Evolutionary conservation across 805 yeast genomes (phyloP).

Genomic region (Kodamaea hsintzibuensis): DNA sequence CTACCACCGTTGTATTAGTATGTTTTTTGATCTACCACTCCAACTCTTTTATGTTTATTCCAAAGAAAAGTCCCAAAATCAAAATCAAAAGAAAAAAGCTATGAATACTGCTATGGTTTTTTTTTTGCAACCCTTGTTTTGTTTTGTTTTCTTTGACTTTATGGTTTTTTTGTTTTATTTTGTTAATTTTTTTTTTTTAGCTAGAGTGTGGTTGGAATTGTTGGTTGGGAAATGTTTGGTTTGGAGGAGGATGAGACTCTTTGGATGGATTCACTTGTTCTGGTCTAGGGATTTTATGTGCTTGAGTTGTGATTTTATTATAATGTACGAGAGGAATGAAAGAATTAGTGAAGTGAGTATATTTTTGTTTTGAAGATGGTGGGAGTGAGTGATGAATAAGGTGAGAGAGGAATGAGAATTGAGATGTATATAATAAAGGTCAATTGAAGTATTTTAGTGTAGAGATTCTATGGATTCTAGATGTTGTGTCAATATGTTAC

Average conservation of each 20-base stretch:
- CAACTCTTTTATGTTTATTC: not conserved
- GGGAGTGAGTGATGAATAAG: no score
- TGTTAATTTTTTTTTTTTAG: not conserved
- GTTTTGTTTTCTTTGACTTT: not conserved
- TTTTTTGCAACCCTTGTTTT: not conserved
- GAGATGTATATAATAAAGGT: no score
- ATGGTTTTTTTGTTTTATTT: not conserved
- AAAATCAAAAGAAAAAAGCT: not conserved
- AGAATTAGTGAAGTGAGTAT: not conserved
- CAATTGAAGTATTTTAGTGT: no score
- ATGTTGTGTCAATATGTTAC: no score
- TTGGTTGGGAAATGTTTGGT: not conserved
- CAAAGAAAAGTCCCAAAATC: not conserved
- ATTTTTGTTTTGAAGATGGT: no score
- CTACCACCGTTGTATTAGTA: not conserved
- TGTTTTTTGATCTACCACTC: slow-evolving; percentile 1
- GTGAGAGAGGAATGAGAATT: no score
- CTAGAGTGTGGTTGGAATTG: not conserved
- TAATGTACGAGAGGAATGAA: not conserved
- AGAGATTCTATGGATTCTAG: no score
- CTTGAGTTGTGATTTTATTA: slow-evolving; percentile 1
- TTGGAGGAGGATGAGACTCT: not conserved
- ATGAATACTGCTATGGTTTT: not conserved
- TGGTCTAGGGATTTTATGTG: slow-evolving; percentile 14
- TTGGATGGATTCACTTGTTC: slow-evolving; percentile 10